phyloP scores from a whole-genome alignment of 2,329 filamentous ascomycete species.

The Delphinella strobiligena region DNA sequence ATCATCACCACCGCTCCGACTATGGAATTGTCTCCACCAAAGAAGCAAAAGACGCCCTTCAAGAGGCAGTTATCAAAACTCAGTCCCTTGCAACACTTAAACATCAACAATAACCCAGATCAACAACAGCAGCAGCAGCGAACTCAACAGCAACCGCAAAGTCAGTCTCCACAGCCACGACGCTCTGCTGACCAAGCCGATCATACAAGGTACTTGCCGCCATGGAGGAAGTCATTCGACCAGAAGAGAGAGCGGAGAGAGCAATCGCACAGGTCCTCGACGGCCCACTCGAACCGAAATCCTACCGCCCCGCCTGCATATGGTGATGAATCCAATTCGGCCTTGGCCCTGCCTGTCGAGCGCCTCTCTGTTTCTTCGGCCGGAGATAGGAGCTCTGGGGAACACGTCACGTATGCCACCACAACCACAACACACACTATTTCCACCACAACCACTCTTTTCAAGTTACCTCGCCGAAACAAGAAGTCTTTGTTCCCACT shows the following conservation, averaged over 20 bases:
- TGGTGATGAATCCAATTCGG: conserved; percentile 48
- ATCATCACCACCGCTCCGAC: conserved; percentile 93
- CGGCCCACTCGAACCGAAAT: background rate
- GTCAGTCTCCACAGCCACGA: no score
- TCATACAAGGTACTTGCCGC: conserved; percentile 5
- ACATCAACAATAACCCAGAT: background rate
- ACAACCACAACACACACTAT: conserved; percentile 53
- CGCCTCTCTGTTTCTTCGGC: conserved; percentile 76
- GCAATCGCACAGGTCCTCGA: conserved; percentile 2
- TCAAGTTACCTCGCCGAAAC: conserved; percentile 65
- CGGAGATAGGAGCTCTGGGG: conserved; percentile 59
- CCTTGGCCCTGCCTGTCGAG: conserved; percentile 51
- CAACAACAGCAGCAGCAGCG: no score
- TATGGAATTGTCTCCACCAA: conserved; percentile 28
- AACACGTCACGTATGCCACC: conserved; percentile 47
- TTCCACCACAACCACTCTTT: conserved; percentile 56
- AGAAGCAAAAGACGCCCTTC: conserved; percentile 10
- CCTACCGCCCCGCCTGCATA: conserved; percentile 43
- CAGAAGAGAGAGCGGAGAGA: conserved; percentile 3
- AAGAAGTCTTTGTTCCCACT: conserved; percentile 76
- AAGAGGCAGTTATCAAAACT: conserved; percentile 23
- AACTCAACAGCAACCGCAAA: no score
- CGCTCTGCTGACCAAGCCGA: conserved; percentile 17
- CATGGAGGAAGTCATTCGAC: conserved; percentile 4
- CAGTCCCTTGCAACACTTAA: conserved; percentile 7